Percentiles rank a stretch among this genome's conserved stretches.
phyloP scores from a whole-genome alignment of 208 protist species.

The Blastocrithidia nonstop region DNA sequence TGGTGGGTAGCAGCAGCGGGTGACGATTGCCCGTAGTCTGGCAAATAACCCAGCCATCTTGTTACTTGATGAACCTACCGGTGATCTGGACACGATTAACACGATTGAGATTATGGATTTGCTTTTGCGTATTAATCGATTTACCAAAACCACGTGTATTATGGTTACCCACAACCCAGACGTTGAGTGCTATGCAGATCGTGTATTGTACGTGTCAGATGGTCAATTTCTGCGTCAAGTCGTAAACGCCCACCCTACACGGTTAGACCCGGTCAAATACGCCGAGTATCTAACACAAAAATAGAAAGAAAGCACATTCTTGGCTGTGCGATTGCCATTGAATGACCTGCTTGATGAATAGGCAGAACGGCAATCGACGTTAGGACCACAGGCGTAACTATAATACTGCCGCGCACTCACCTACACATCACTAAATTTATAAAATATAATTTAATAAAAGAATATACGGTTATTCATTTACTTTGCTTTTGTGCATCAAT shows the following conservation, averaged over 20 bases:
- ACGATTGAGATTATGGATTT: conserved; percentile 96
- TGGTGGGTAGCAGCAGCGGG: conserved; percentile 95
- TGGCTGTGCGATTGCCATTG: too few species aligned
- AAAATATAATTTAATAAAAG: too few species aligned
- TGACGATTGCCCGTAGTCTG: conserved; percentile 85
- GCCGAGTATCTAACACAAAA: too few species aligned
- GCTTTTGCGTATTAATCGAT: conserved; percentile 89
- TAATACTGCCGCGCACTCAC: too few species aligned
- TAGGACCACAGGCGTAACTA: too few species aligned
- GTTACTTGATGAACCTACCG: conserved; percentile 94
- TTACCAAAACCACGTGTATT: conserved; percentile 86
- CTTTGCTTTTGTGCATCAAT: too few species aligned
- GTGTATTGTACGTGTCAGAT: conserved; percentile 90
- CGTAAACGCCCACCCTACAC: conserved; percentile 67
- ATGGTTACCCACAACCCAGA: conserved; percentile 97
- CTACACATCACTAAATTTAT: too few species aligned
- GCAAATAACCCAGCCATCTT: conserved; percentile 92
- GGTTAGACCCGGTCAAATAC: conserved; percentile 69
- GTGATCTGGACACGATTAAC: conserved; percentile 91
- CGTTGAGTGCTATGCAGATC: conserved; percentile 94
- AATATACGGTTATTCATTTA: too few species aligned
- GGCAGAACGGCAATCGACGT: too few species aligned
- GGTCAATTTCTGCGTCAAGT: conserved; percentile 85
- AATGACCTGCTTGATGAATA: too few species aligned
- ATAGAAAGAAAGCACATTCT: too few species aligned